These are phyloP conservation scores for Penicillium paradoxum DNA, from an alignment of 495 filamentous ascomycete genomes.

Conservation along the genomic window DNA sequence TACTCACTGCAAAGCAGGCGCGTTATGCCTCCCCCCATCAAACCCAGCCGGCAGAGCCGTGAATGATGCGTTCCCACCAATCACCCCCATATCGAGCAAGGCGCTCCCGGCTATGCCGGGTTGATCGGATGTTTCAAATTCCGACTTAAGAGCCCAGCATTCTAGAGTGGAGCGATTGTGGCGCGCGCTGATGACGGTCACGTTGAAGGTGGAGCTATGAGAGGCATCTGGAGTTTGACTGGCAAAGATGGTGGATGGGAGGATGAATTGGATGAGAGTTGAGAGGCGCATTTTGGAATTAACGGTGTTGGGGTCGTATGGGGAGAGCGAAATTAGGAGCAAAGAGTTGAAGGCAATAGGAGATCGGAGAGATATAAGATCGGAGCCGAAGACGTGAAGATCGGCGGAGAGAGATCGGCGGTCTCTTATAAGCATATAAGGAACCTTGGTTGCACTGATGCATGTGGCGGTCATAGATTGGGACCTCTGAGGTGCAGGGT, in stretches of 20 bases:
- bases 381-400: not conserved
- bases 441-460: too few species aligned
- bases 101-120: constrained; percentile 42
- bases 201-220: constrained; percentile 28
- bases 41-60: constrained; percentile 39
- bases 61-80: constrained; percentile 34
- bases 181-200: constrained; percentile 37
- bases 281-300: constrained; percentile 16
- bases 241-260: constrained; percentile 13
- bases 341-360: not conserved
- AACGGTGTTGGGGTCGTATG: not conserved
- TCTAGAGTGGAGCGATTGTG: constrained; percentile 45
- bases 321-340: not conserved
- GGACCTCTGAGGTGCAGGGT: too few species aligned
- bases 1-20: constrained; percentile 46
- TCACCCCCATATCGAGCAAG: constrained; percentile 28
- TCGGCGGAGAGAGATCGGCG: not conserved
- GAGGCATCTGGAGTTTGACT: constrained; percentile 4
- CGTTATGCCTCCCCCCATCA: constrained; percentile 49
- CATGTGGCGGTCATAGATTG: too few species aligned
- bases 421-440: not conserved
- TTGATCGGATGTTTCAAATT: constrained; percentile 33
- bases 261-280: constrained; percentile 19
- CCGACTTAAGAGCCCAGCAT: constrained; percentile 49
- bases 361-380: not conserved